Base-by-base conservation (phyloP, 1,139 yeast genomes). In the Spathaspora sp. region DNA sequence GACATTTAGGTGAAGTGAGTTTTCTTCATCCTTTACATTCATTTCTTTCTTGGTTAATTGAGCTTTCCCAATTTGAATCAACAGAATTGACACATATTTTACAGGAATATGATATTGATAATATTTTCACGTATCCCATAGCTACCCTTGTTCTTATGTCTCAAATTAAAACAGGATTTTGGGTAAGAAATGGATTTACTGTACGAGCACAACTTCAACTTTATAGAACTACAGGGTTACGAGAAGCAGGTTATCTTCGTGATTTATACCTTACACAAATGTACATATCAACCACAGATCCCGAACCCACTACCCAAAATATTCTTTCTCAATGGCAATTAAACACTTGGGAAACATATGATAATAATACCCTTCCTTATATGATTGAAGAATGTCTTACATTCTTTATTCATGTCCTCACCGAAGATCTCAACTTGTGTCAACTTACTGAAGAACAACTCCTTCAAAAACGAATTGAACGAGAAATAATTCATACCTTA, bases 1-100 rank as follows among this genome's bases (percentile, higher is more conserved):
- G 3, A 31, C 23, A 3, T 2, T 43, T 54, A 2, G 42, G 47
- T 2, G 52, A 55, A 2, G 82, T 87, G 2, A 84, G 95, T 58
- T 80, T 89, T 56, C 76, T 89, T 36, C 96, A 89, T 57, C 96
- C 96, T 0, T 60, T 89, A 24, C 95, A 88, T 56, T 80, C 90
- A 0, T 82, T 85, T 52, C 64, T 87, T 33, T 78, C 91, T 1
- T 84, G 89, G 84, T 60, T 88, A 31, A 70, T 89, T 40, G 90
- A 89, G 57, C 70, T 71, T 47, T 68, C 79, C 11, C 65, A 72
- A 20, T 65, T 70, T 42, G 48, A 54, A 5, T 25, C 48, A 3
- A 11, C 34, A 4, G 42, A 25, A 5, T 31, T 31, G 7, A 15
- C 36, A 6, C 17, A 31, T 3, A 31, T 31, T 13, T 8, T 41